Percentiles rank a stretch among this genome's conserved stretches.
These are phyloP conservation scores for Sugiyamaella pinicola DNA, from an alignment of 1,139 yeast species.

Conservation along the genomic window DNA sequence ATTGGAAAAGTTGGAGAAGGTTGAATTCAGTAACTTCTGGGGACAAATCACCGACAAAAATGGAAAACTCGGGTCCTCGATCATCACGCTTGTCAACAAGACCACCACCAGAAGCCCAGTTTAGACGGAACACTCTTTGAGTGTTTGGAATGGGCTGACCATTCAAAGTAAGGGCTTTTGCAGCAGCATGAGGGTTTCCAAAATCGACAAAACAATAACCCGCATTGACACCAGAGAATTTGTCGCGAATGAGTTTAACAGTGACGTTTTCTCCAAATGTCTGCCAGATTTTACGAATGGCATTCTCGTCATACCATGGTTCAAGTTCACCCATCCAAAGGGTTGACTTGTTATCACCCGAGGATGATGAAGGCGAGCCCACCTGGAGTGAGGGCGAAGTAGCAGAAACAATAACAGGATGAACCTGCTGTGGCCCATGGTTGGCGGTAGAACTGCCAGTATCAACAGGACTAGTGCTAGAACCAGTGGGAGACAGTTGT, in stretches of 20 bases:
- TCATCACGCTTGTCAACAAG: constrained; percentile 42
- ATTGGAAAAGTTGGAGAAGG: constrained; percentile 67
- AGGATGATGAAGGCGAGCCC: constrained; percentile 4
- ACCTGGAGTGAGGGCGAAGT: constrained; percentile 9
- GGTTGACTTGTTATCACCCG: constrained; percentile 35
- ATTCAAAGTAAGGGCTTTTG: constrained; percentile 66
- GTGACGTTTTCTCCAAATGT: constrained; percentile 52
- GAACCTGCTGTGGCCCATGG: neutral
- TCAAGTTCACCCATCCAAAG: constrained; percentile 97
- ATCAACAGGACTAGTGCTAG: neutral
- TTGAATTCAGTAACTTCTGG: constrained; percentile 75
- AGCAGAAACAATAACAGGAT: neutral
- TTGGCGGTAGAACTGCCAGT: neutral
- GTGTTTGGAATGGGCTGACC: constrained; percentile 69
- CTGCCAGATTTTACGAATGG: constrained; percentile 69
- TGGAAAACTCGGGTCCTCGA: constrained; percentile 60
- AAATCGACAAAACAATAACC: constrained; percentile 90
- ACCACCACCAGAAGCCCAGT: constrained; percentile 84
- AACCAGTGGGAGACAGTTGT: constrained; percentile 3
- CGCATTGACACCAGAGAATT: constrained; percentile 53
- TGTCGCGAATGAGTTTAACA: constrained; percentile 64
- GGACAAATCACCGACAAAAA: constrained; percentile 85
- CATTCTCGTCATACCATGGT: constrained; percentile 77
- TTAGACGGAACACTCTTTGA: constrained; percentile 65
- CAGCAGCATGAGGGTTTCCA: constrained; percentile 63